These are phyloP conservation scores for Grosmannia serpens DNA, from an alignment of 2,329 filamentous ascomycete species.

Conservation along the genomic window DNA sequence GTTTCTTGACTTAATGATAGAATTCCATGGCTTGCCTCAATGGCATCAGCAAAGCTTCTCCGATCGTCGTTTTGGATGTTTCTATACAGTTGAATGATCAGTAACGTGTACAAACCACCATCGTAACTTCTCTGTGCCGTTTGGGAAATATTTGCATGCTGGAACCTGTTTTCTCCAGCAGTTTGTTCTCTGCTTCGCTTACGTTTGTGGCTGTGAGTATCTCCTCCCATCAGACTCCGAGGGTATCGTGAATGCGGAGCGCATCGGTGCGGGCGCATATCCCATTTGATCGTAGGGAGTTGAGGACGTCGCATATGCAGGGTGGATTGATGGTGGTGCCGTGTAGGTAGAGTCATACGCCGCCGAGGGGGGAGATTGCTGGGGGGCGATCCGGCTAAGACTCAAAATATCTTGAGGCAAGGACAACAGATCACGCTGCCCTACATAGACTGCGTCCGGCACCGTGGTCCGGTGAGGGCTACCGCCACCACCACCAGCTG, in stretches of 20 bases:
- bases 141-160: neutral
- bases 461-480: slow-evolving; percentile 50
- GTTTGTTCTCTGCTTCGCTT: neutral
- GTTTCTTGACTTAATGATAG: slow-evolving; percentile 93
- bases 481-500: slow-evolving; percentile 33
- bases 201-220: slow-evolving; percentile 22
- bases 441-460: slow-evolving; percentile 39
- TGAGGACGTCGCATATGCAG: slow-evolving; percentile 52
- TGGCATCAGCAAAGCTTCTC: slow-evolving; percentile 72
- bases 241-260: slow-evolving; percentile 38
- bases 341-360: slow-evolving; percentile 62
- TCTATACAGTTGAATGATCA: slow-evolving; percentile 20
- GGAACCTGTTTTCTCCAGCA: neutral
- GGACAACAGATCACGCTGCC: slow-evolving; percentile 57
- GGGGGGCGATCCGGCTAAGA: slow-evolving; percentile 46
- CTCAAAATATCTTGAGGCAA: slow-evolving; percentile 63
- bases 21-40: slow-evolving; percentile 91
- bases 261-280: slow-evolving; percentile 56
- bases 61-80: slow-evolving; percentile 42
- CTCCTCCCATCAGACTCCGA: slow-evolving; percentile 13
- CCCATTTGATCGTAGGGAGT: slow-evolving; percentile 66
- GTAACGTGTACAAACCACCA: neutral
- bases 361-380: slow-evolving; percentile 44
- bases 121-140: no score
- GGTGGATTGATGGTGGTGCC: slow-evolving; percentile 53